Evolutionary conservation across 208 protist species (phyloP), one percentile per base, ranked within the genome.

Genomic region (Trypanosoma lewisi): DNA sequence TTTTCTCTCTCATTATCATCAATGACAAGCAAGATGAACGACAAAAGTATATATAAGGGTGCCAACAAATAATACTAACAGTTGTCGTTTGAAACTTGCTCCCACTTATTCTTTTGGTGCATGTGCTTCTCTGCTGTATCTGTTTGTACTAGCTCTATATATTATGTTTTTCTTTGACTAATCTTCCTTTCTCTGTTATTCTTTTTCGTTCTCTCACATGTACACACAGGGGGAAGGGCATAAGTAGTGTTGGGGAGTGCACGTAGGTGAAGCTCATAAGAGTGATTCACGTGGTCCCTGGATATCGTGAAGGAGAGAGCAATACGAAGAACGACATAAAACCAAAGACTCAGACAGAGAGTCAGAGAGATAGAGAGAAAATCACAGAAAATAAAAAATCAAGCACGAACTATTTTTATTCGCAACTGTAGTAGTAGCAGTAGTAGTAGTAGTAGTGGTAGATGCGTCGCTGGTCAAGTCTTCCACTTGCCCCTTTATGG

Each of bases 381-480:
- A 16, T 5, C 8, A 33, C 8, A 4, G 6, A 27, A 6, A 23
- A 59, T 8, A 21, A 17, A 64, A 55, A 54, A 28, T 30, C 21
- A 50, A 4, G 7, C 4, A 21, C 12, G 16, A 4, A 52, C 9
- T 28, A 52, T 33, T 49, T 48, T 19, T n/a, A n/a, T 17, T 19
- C 14, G 11, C 27, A 52, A 31, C 48, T 12, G 14, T 21, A 66
- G n/a, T n/a, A n/a, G n/a, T n/a, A n/a, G n/a, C n/a, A n/a, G n/a
- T n/a, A n/a, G n/a, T n/a, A n/a, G n/a, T n/a, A n/a, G n/a, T n/a
- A n/a, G n/a, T n/a, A n/a, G n/a, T n/a, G n/a, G n/a, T n/a, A 47
- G 11, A 19, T 75, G 70, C 70, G 70, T 30, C 36, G 61, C 27
- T 60, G 39, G 53, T 63, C 17, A 8, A 3, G 50, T 47, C 37